Conservation (phyloP, 495 filamentous ascomycete genomes). For the Neurospora pannonica region DNA sequence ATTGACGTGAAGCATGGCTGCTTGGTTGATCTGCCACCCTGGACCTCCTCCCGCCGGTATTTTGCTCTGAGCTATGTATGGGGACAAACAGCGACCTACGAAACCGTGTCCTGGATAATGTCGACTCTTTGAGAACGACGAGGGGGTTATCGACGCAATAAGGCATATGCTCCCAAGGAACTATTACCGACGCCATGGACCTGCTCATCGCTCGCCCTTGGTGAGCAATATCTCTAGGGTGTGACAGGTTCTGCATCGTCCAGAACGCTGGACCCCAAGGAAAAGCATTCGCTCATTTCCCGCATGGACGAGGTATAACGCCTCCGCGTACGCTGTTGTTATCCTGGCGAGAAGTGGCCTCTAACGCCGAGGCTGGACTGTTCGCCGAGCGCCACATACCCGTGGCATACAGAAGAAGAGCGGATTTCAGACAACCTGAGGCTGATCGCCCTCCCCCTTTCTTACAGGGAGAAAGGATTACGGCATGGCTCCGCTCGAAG, state of each 20-base stretch:
- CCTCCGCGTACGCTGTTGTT: neutral
- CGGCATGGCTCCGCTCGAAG: neutral
- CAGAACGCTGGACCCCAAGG: neutral
- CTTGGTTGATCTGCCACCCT: neutral
- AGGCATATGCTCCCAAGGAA: neutral
- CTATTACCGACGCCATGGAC: neutral
- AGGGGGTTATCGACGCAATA: neutral
- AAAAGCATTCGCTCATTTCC: neutral
- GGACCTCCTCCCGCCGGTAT: neutral
- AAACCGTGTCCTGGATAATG: neutral
- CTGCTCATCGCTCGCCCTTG: neutral
- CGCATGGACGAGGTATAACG: neutral
- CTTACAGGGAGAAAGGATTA: neutral
- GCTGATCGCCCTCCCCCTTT: neutral
- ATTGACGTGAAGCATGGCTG: neutral
- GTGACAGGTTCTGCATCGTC: neutral
- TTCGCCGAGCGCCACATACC: neutral
- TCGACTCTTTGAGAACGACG: neutral
- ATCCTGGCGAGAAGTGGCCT: neutral
- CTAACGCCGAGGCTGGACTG: neutral
- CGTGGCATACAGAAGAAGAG: neutral
- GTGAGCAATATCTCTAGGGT: neutral
- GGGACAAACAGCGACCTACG: neutral
- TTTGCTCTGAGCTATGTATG: neutral
- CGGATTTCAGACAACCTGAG: neutral